Evolutionary conservation across 768 basidiomycete species (phyloP), one percentile per base, ranked within the genome.

Genomic region (Amanita polypyramis): DNA sequence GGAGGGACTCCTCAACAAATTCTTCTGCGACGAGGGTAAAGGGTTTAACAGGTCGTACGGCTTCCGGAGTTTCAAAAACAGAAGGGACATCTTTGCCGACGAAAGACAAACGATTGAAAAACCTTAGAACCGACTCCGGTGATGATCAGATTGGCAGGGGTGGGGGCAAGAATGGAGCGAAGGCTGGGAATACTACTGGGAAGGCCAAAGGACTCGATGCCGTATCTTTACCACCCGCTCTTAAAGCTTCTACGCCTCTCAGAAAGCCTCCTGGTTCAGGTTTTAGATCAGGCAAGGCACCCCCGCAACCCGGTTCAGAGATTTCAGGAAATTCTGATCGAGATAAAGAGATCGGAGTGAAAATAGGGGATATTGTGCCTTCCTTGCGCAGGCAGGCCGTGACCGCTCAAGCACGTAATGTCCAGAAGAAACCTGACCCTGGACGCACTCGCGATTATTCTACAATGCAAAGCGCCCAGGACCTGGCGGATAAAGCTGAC

Each of bases 221-320:
- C 32, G 15, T n/a, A 4, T 15, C 44, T 23, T 36, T 36, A 25
- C n/a, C 34, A 12, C 35, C 44, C 20, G 23, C 34, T 10, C 34
- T 34, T 25, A 45, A 45, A 15, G 35, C 35, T 2, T 45, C 35
- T 19, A 34, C 44, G n/a, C 35, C 44, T 25, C 32, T 45, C 10
- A 33, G 44, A 41, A 67, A 70, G 29, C 48, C 63, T 10, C 76
- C 76, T 23, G 76, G 76, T 0, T 77, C 76, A 3, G 75, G 75
- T 2, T 75, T 66, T 54, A 67, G 64, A 50, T 64, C 60, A 5
- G 68, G 67, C 21, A 64, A 64, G 46, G 43, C 63, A n/a, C 54
- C 60, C 0, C 57, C 62, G 36, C 64, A 54, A 35, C 43, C 57
- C 47, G 4, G 35, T 15, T 41, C 49, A 2, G 43, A 49, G 9